Evolutionary conservation across 441 rosid species (phyloP), one percentile per base, ranked within the genome.

Genomic region (Populus tomentosa): DNA sequence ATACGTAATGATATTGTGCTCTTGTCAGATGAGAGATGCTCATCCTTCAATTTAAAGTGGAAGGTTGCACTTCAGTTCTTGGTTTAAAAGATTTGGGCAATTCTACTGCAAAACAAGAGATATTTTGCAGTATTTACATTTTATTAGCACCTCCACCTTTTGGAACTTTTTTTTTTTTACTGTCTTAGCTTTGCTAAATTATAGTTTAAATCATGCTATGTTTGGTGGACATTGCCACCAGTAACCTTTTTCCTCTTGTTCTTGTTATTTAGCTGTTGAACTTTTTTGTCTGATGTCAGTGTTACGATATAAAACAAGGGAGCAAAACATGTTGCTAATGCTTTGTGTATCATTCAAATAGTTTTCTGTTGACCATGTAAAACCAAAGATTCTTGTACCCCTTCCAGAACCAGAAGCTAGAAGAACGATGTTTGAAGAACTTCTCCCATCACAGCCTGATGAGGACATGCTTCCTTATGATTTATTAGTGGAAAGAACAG

Each of bases 341-440:
- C 32, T 82, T 69, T 23, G 40, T 16, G 24, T 7, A 9, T 73
- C 50, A 46, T 32, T 23, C 64, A 78, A 69, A 59, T 2, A 36
- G 79, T 75, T 78, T 16, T 69, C 67, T 85, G 67, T 83, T 86
- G 81, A 86, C 87, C 74, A 38, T 38, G 23, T 50, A 77, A 75
- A 38, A 79, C 69, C 68, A 11, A 76, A 93, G 98, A 93, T 93
- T 70, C 98, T 95, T 75, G 97, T 95, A 42, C 99, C 91, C 53
- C 90, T 93, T 70, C 98, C 94, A 11, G 98, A 91, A 75, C 88
- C 93, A 46, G 92, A 88, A 80, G 95, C 95, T 64, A 89, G 95
- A 86, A 88, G 87, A 75, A 88, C 89, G 56, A 93, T 93, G 94
- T 93, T 89, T 24, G 90, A 87, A 88, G 91, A 88, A 85, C 98